Evolutionary conservation across 129 eudicot species (phyloP).

Genomic region (Heracleum sosnowskyi): DNA sequence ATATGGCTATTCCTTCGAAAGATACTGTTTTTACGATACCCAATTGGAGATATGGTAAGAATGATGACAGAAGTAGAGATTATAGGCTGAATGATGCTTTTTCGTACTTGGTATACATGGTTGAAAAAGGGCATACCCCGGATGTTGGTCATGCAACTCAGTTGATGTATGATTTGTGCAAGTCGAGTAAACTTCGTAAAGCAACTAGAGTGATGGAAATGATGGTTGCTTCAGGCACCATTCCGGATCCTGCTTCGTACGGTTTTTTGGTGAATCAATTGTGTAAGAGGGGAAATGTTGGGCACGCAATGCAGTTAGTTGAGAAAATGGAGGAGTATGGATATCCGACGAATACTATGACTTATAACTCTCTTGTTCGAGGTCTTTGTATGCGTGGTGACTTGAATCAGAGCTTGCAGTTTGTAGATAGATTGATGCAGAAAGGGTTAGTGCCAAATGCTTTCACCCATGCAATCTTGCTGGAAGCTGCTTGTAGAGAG

Average conservation of each 20-base stretch:
- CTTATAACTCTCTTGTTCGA: slow-evolving; percentile 63
- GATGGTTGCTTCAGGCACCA: slow-evolving; percentile 56
- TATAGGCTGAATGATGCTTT: slow-evolving; percentile 67
- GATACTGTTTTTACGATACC: slow-evolving; percentile 54
- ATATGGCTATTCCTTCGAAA: slow-evolving; percentile 31
- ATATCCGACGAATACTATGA: slow-evolving; percentile 47
- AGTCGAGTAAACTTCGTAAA: slow-evolving; percentile 40
- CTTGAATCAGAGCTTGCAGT: slow-evolving; percentile 45
- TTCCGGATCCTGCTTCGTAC: slow-evolving; percentile 49
- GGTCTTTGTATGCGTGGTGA: slow-evolving; percentile 75
- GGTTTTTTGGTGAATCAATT: slow-evolving; percentile 57
- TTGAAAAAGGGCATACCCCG: slow-evolving; percentile 72
- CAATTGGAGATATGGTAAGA: slow-evolving; percentile 58
- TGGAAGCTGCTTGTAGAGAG: slow-evolving; percentile 79
- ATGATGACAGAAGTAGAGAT: slow-evolving; percentile 44
- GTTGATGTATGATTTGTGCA: slow-evolving; percentile 64
- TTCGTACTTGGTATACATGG: slow-evolving; percentile 68
- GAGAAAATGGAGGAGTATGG: slow-evolving; percentile 82
- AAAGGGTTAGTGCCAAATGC: slow-evolving; percentile 72
- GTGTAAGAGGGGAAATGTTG: slow-evolving; percentile 65
- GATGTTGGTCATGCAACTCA: slow-evolving; percentile 67
- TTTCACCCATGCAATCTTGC: slow-evolving; percentile 63
- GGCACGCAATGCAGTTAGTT: slow-evolving; percentile 70
- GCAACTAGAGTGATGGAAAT: slow-evolving; percentile 82
- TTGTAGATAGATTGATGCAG: slow-evolving; percentile 51